Base-by-base conservation (phyloP, 2,329 filamentous ascomycete genomes). In the Lachnellula hyalina region DNA sequence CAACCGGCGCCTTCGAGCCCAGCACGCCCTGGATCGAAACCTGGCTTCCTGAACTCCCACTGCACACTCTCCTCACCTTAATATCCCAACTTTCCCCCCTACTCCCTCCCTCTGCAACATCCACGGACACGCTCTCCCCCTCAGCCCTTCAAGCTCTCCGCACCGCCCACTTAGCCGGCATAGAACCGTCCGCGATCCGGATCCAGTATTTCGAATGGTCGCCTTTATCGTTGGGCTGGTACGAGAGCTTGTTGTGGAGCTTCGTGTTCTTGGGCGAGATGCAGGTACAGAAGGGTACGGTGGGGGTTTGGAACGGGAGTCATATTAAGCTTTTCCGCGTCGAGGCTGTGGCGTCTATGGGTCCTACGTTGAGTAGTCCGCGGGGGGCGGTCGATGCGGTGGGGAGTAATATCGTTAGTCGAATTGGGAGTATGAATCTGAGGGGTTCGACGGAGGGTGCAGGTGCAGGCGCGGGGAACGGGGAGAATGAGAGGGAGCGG, bases 161-260 rank as follows among this genome's bases (percentile, higher is more conserved):
- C 55, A 75, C 78, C 17, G 79, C 87, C 1, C 78, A 82, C 49
- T 75, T 95, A 44, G 79, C 84, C 9, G 86, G 84, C 8, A 83
- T 96, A 38, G 90, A 96, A 46, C 82, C 88, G 0, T 84, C 84
- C 1, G 78, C 87, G 0, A 80, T 90, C 51, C 82, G 88, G 34
- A 86, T 94, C 15, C 92, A 96, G 68, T 86, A 90, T 14, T 97
- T 97, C 66, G 90, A 96, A 73, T 97, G 93, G 93, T 93, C 91
- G 3, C 86, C 89, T 0, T 77, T 96, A 35, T 88, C 90, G 0
- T 78, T 97, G 49, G 93, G 92, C 48, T 97, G 94, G 94, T 96
- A 97, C 70, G 90, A 96, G 71, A 93, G 90, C 5, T 77, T 97
- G 12, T 78, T 99, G 9, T 99, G 94, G 94, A 86, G 90, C 15